phyloP scores from a whole-genome alignment of 228 moss, liverwort and hornwort species.

The Sphagnum magellanicum region DNA sequence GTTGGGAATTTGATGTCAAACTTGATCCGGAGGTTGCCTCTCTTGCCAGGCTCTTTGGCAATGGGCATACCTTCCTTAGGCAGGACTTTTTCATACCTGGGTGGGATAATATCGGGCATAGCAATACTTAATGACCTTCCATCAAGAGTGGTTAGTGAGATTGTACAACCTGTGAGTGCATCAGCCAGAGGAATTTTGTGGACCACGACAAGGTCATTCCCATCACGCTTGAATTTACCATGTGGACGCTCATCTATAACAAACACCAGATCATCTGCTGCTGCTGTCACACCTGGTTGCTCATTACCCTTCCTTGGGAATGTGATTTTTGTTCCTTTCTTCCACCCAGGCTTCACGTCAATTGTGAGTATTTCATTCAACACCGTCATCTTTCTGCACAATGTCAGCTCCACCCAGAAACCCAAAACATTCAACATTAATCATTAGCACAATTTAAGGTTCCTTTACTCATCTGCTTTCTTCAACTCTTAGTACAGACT shows the following conservation, averaged over 20 bases:
- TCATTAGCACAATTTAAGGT: no score
- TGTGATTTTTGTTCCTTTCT: conserved; percentile 61
- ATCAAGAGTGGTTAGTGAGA: conserved; percentile 42
- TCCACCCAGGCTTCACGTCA: conserved; percentile 67
- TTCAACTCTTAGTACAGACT: no score
- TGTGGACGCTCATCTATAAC: conserved; percentile 61
- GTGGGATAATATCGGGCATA: conserved; percentile 36
- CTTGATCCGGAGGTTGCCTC: conserved; percentile 52
- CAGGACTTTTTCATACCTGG: conserved; percentile 49
- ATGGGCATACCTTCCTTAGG: conserved; percentile 61
- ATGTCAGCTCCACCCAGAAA: not conserved
- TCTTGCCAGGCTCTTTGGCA: conserved; percentile 55
- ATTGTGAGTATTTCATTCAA: conserved; percentile 63
- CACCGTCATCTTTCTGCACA: conserved; percentile 43
- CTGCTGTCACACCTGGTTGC: conserved; percentile 47
- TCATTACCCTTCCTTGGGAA: conserved; percentile 64
- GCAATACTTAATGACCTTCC: conserved; percentile 49
- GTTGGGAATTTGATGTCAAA: conserved; percentile 51
- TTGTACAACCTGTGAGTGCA: conserved; percentile 62
- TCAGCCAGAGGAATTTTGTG: conserved; percentile 42
- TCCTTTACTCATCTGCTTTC: no score
- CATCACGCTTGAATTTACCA: conserved; percentile 55
- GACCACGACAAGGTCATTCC: conserved; percentile 56
- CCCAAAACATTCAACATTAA: no score
- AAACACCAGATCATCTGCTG: conserved; percentile 43